Evolutionary conservation across 2,329 filamentous ascomycete genomes (phyloP).

Genomic region (Aspergillus terreus): DNA sequence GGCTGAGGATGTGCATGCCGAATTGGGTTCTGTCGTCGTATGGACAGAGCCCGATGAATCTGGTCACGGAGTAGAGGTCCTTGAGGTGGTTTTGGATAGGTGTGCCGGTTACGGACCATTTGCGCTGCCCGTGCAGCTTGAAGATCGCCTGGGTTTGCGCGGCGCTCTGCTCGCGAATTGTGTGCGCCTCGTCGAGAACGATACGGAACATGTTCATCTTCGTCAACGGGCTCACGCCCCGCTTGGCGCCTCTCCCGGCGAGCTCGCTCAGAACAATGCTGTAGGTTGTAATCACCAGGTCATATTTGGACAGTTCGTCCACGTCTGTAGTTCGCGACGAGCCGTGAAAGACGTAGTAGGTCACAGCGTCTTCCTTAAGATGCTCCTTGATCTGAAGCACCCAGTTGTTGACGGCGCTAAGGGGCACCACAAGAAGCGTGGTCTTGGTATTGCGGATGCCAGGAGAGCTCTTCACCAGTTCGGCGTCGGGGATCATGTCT

Average conservation of each 20-base stretch:
- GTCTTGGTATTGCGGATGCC: slow-evolving; percentile 64
- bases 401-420: slow-evolving; percentile 93
- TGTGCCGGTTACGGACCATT: slow-evolving; percentile 97
- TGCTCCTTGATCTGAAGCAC: slow-evolving; percentile 86
- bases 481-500: slow-evolving; percentile 45
- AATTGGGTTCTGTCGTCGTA: slow-evolving; percentile 79
- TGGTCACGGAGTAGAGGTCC: slow-evolving; percentile 81
- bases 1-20: slow-evolving; percentile 71
- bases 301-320: slow-evolving; percentile 65
- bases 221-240: slow-evolving; percentile 60
- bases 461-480: slow-evolving; percentile 26
- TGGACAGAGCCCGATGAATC: slow-evolving; percentile 77
- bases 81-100: slow-evolving; percentile 92
- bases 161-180: slow-evolving; percentile 81
- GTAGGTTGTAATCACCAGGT: slow-evolving; percentile 90
- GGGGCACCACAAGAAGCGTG: slow-evolving; percentile 81
- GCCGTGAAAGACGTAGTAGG: slow-evolving; percentile 84
- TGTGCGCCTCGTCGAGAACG: slow-evolving; percentile 90
- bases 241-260: slow-evolving; percentile 60
- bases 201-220: slow-evolving; percentile 90
- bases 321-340: slow-evolving; percentile 67
- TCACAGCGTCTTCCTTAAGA: slow-evolving; percentile 61
- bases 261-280: slow-evolving; percentile 81
- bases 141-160: slow-evolving; percentile 82
- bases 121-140: slow-evolving; percentile 70